Evolutionary conservation across 768 basidiomycete species (phyloP), one percentile per base, ranked within the genome.

Genomic region (Naganishia friedmannii): DNA sequence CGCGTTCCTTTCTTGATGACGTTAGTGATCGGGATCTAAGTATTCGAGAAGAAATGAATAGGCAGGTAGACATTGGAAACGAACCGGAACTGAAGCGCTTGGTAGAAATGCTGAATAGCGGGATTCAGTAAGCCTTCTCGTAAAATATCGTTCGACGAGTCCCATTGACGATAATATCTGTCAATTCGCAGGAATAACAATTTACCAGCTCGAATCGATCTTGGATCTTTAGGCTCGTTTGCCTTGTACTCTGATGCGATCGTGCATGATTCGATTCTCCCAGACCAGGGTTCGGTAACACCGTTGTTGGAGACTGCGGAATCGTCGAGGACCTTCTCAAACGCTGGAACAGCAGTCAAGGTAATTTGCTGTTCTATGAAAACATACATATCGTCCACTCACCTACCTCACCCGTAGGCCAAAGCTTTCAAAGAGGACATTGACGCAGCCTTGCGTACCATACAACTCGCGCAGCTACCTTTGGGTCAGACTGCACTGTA

Each of bases 291-390:
- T 29, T 39, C 60, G 17, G 60, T 63, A 3, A 42, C 60, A n/a
- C 42, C 60, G 12, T 29, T 37, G 23, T 23, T 63, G 23, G 60
- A 63, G 15, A 63, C 60, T 15, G 60, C 39, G 12, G 60, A 63
- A 26, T 42, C 60, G 5, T 45, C 60, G n/a, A n/a, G 23, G 39
- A 63, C 60, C n/a, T 63, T 63, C 19, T 63, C 60, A 26, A 45
- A 26, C 39, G 60, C 60, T 26, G 60, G 60, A 3, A 45, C 60
- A 42, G 32, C 39, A 29, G 10, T 63, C 60, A 63, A 45, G 60
- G 60, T 45, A 45, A 42, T 21, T 58, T 12, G 1, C 23, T 12
- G 48, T 51, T 23, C 48, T 4, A 37, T 37, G 34, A 15, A 42
- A 15, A 15, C 48, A 3, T 2, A n/a, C n/a, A 12, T 1, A n/a